phyloP scores from a whole-genome alignment of 2,329 filamentous ascomycete genomes.

The Colletotrichum australisinense region DNA sequence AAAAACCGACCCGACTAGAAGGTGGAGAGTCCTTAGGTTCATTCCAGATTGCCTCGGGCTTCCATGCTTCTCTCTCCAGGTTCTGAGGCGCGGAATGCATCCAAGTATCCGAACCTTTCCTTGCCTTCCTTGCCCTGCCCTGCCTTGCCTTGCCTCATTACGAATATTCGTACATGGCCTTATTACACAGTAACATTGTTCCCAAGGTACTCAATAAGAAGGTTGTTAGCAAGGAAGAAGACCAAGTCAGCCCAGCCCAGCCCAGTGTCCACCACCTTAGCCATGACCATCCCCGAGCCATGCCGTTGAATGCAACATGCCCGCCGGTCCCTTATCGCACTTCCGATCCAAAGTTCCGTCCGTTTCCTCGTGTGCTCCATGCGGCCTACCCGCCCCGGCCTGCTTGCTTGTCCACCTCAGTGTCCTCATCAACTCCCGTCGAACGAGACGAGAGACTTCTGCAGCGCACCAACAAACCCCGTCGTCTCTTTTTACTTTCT shows the following conservation, averaged over 20 bases:
- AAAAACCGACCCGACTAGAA: not conserved
- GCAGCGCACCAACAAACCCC: slow-evolving; percentile 19
- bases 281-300: not conserved
- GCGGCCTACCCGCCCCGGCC: not conserved
- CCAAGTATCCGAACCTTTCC: not conserved
- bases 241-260: not conserved
- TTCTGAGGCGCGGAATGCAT: not conserved
- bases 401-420: too few relatives aligned
- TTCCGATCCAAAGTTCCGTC: slow-evolving; percentile 5
- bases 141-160: not conserved
- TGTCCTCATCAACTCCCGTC: not conserved
- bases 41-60: not conserved
- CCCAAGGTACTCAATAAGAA: too few relatives aligned
- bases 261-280: not conserved
- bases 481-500: not conserved
- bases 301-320: not conserved
- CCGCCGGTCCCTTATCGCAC: not conserved
- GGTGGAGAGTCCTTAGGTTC: not conserved
- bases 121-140: too few relatives aligned
- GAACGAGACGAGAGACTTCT: not conserved
- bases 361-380: slow-evolving; percentile 6
- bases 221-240: not conserved
- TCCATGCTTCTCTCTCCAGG: not conserved
- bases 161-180: not conserved
- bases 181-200: not conserved